Evolutionary conservation across 108 stramenopile genomes (phyloP).

Genomic region (Aurantiochytrium sp.): DNA sequence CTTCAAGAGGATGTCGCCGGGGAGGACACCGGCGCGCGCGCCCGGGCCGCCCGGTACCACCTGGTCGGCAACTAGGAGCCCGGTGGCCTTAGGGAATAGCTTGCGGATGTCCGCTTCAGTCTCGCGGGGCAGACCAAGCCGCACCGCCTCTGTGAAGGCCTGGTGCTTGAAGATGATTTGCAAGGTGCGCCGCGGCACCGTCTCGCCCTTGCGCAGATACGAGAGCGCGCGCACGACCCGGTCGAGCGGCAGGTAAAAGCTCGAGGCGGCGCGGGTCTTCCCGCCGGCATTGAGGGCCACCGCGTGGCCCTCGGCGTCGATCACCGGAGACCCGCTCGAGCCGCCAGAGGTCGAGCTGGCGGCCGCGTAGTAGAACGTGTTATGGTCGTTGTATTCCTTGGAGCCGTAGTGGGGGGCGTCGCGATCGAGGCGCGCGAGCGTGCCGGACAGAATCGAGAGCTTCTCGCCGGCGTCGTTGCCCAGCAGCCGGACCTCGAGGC

Average conservation of each 20-base stretch:
- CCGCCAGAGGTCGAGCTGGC: conserved; percentile 48
- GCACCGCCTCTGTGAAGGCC: conserved; percentile 47
- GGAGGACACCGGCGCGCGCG: not conserved
- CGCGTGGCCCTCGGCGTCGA: conserved; percentile 41
- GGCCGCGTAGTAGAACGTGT: conserved; percentile 44
- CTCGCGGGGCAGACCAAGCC: conserved; percentile 35
- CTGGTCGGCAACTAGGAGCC: conserved; percentile 45
- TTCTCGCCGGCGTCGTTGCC: conserved; percentile 59
- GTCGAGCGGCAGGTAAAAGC: conserved; percentile 50
- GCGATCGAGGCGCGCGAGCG: conserved; percentile 52
- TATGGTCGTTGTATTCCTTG: conserved; percentile 45
- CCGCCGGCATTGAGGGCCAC: conserved; percentile 57
- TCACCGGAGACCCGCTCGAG: conserved; percentile 45
- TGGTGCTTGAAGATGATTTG: conserved; percentile 42
- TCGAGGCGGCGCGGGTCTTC: conserved; percentile 27
- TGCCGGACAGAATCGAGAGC: conserved; percentile 46
- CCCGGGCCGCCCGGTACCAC: not conserved
- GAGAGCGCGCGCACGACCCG: conserved; percentile 40
- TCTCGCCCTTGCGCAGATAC: not conserved
- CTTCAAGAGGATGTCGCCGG: conserved; percentile 26
- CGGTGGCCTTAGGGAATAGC: conserved; percentile 39
- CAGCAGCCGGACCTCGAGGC: conserved; percentile 50
- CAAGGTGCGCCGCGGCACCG: conserved; percentile 47
- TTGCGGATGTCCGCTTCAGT: conserved; percentile 3
- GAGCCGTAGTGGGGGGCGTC: conserved; percentile 42